Evolutionary conservation across 805 yeast genomes (phyloP).

Genomic region (Schwanniomyces vanrijiae): DNA sequence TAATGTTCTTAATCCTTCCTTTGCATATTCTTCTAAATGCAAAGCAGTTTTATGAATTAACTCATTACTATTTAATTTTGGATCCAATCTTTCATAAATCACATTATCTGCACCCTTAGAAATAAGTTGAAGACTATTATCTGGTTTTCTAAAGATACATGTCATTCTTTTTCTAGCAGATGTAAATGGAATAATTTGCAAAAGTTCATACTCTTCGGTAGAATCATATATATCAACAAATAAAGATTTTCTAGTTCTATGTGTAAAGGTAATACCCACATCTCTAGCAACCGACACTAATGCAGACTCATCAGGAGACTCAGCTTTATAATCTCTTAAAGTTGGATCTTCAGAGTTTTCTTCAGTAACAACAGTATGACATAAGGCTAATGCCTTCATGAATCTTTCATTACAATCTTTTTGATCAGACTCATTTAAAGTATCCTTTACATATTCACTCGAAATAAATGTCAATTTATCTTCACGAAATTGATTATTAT

Average conservation of each 20-base stretch:
- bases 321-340: constrained; percentile 62
- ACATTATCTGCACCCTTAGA: constrained; percentile 79
- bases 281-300: constrained; percentile 76
- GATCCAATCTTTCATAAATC: constrained; percentile 45
- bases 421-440: constrained; percentile 43
- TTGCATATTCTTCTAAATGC: constrained; percentile 68
- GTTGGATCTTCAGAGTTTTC: constrained; percentile 36
- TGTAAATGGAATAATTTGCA: constrained; percentile 62
- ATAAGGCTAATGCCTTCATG: constrained; percentile 65
- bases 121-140: constrained; percentile 45
- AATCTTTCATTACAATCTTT: constrained; percentile 53
- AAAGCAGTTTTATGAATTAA: constrained; percentile 57
- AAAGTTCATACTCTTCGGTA: constrained; percentile 44
- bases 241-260: constrained; percentile 50
- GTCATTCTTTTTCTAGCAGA: constrained; percentile 81
- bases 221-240: constrained; percentile 47
- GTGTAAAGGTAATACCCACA: constrained; percentile 63
- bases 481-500: constrained; percentile 51
- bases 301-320: constrained; percentile 83
- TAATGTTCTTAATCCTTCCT: constrained; percentile 76
- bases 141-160: constrained; percentile 52
- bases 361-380: constrained; percentile 76
- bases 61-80: constrained; percentile 35
- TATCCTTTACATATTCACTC: constrained; percentile 54
- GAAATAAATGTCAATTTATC: constrained; percentile 63